phyloP scores from a whole-genome alignment of 306 rosid genomes.

The Vachellia pachyceras region DNA sequence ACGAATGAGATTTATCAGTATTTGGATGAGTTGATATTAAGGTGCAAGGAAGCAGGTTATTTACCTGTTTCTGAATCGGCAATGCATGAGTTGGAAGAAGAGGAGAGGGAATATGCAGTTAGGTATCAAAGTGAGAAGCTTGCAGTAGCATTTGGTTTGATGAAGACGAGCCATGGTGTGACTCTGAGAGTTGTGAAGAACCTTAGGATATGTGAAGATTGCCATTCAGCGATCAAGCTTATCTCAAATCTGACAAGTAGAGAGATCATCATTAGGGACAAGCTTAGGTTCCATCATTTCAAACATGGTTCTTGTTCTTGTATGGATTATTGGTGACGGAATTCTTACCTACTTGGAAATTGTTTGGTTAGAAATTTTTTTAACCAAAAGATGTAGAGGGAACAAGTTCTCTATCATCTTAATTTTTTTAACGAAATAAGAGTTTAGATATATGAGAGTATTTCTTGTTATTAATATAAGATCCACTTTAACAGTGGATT shows the following conservation, averaged over 20 bases:
- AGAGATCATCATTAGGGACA: constrained; percentile 79
- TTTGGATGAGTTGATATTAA: constrained; percentile 68
- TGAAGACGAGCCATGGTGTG: constrained; percentile 62
- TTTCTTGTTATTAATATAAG: too few species aligned
- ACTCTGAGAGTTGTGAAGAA: constrained; percentile 79
- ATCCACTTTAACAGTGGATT: too few species aligned
- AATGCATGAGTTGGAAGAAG: constrained; percentile 93
- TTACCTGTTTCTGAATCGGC: constrained; percentile 54
- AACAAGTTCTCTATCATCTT: neutral
- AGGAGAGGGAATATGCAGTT: constrained; percentile 91
- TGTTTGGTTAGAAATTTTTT: constrained; percentile 8
- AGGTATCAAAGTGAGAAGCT: constrained; percentile 96
- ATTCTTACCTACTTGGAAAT: constrained; percentile 18
- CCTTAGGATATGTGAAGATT: constrained; percentile 92
- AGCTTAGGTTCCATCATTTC: constrained; percentile 87
- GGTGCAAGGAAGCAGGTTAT: constrained; percentile 80
- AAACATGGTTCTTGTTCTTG: constrained; percentile 81
- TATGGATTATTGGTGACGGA: constrained; percentile 74
- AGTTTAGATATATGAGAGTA: too few species aligned
- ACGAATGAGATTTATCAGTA: constrained; percentile 56
- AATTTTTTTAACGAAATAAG: too few species aligned
- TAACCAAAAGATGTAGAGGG: constrained; percentile 8
- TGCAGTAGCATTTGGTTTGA: constrained; percentile 79
- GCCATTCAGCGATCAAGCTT: constrained; percentile 83
- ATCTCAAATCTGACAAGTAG: constrained; percentile 66